These are phyloP conservation scores for Penicillium verrucosum DNA, from an alignment of 2,329 filamentous ascomycete species.

Conservation along the genomic window DNA sequence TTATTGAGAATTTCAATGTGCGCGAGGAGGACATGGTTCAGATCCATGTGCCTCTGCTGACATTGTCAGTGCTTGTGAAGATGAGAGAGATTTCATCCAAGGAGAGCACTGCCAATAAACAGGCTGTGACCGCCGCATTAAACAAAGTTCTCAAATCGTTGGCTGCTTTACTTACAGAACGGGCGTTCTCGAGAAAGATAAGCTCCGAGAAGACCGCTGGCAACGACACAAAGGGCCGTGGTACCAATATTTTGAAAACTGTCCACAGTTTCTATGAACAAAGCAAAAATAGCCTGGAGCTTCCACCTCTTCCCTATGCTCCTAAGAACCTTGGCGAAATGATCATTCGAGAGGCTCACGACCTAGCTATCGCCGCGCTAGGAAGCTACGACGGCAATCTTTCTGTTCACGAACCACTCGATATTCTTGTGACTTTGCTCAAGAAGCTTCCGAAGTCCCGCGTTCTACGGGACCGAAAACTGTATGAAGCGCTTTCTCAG, in stretches of 20 bases:
- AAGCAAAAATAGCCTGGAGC: constrained; percentile 68
- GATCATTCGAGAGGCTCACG: constrained; percentile 59
- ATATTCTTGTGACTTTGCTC: constrained; percentile 54
- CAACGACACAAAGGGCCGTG: constrained; percentile 17
- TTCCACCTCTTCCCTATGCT: constrained; percentile 58
- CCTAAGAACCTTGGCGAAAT: constrained; percentile 57
- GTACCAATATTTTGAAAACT: constrained; percentile 53
- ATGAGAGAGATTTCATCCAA: constrained; percentile 38
- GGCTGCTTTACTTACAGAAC: constrained; percentile 46
- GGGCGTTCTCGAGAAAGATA: constrained; percentile 50
- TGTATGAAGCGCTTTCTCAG: constrained; percentile 36
- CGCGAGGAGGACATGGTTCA: constrained; percentile 94
- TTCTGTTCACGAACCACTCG: constrained; percentile 57
- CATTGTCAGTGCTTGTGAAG: constrained; percentile 59
- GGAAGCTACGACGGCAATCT: constrained; percentile 25
- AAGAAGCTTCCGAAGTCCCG: constrained; percentile 40
- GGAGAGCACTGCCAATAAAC: constrained; percentile 17
- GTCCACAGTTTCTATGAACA: constrained; percentile 66
- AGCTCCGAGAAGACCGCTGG: constrained; percentile 22
- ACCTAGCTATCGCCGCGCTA: constrained; percentile 34
- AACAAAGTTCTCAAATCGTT: constrained; percentile 31
- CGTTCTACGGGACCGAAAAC: constrained; percentile 32
- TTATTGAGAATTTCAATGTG: constrained; percentile 84
- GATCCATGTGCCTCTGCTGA: constrained; percentile 74
- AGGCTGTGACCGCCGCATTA: constrained; percentile 24